These are phyloP conservation scores for Phanerodontia chrysosporium DNA, from an alignment of 768 basidiomycete genomes.

Conservation along the genomic window DNA sequence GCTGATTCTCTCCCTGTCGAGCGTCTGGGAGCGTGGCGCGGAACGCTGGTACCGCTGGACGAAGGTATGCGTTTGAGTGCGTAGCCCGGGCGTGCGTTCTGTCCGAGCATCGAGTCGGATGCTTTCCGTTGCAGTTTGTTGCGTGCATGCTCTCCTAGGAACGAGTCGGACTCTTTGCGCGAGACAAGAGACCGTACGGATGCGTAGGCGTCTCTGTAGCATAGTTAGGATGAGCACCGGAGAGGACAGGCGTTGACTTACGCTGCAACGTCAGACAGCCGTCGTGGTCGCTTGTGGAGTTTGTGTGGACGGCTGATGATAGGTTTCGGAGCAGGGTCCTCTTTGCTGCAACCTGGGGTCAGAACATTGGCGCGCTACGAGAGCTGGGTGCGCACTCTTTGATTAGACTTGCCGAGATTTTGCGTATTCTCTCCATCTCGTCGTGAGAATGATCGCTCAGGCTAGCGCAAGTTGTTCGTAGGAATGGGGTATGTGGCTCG, in stretches of 20 bases:
- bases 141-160: not conserved
- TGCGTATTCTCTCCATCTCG: not conserved
- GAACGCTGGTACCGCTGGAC: not conserved
- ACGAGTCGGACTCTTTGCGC: not conserved
- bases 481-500: not conserved
- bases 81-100: not conserved
- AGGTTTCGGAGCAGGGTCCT: not conserved
- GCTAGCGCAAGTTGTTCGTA: not conserved
- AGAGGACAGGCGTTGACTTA: not conserved
- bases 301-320: not conserved
- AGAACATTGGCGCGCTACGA: too few relatives aligned
- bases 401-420: not conserved
- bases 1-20: not conserved
- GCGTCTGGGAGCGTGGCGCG: not conserved
- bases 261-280: not conserved
- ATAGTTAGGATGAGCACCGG: not conserved
- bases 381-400: not conserved
- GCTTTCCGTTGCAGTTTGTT: too few relatives aligned
- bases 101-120: not conserved
- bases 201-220: not conserved
- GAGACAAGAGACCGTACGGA: not conserved
- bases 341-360: not conserved
- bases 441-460: not conserved
- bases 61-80: not conserved
- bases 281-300: not conserved